phyloP scores from a whole-genome alignment of 805 yeast genomes.

The Wickerhamiella brachini region DNA sequence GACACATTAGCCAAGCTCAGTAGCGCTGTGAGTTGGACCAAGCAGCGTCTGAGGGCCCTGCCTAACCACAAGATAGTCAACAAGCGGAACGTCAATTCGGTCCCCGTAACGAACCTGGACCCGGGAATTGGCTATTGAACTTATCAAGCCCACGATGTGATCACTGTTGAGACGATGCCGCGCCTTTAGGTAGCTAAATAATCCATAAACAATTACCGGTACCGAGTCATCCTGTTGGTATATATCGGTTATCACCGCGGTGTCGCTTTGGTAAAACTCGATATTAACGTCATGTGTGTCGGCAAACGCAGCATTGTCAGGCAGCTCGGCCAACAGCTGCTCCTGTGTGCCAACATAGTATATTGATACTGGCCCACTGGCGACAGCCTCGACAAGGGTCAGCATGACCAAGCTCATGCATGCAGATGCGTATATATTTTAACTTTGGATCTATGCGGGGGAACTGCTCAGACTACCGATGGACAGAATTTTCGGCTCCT shows the following conservation, averaged over 20 bases:
- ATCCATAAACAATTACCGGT: not conserved
- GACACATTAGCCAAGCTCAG: too few relatives aligned
- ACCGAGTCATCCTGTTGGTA: not conserved
- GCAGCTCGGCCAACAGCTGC: not conserved
- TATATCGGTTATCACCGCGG: not conserved
- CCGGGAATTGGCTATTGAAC: not conserved
- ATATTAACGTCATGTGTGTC: not conserved
- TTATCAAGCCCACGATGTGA: not conserved
- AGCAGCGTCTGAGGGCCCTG: too few relatives aligned
- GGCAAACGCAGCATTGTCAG: not conserved
- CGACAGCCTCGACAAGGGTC: not conserved
- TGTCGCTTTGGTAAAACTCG: not conserved
- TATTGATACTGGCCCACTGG: not conserved
- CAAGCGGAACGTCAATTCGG: not conserved
- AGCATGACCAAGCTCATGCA: not conserved
- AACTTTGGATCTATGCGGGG: too few relatives aligned
- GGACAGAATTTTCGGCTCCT: not conserved
- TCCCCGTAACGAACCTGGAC: not conserved
- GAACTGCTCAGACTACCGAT: too few relatives aligned
- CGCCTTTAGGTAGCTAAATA: not conserved
- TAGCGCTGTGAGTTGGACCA: too few relatives aligned
- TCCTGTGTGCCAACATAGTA: not conserved
- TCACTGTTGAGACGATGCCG: not conserved
- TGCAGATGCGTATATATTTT: not conserved
- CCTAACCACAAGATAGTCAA: not conserved